A percentile compares a stretch with the other conserved stretches of the same genome.
phyloP scores from a whole-genome alignment of 2,329 filamentous ascomycete species.

The Botrytis elliptica region DNA sequence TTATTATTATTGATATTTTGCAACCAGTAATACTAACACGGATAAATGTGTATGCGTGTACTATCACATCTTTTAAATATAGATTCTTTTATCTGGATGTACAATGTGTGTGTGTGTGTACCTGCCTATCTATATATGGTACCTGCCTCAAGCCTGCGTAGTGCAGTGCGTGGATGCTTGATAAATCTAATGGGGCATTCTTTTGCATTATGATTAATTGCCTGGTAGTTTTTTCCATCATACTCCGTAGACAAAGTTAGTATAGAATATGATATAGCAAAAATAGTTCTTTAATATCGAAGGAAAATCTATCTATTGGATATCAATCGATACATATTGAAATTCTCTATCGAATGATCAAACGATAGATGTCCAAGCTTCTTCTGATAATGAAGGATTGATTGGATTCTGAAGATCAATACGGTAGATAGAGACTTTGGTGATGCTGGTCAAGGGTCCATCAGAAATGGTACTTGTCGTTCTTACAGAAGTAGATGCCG shows the following conservation, averaged over 20 bases:
- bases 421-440: neutral
- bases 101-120: neutral
- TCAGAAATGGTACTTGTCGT: constrained; percentile 1
- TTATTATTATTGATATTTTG: neutral
- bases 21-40: neutral
- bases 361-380: constrained; percentile 9
- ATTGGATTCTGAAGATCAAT: constrained; percentile 8
- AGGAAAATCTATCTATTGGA: neutral
- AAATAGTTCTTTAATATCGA: neutral
- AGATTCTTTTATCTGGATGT: neutral
- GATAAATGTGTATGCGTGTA: neutral
- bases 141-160: neutral
- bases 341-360: neutral
- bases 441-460: neutral
- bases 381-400: constrained; percentile 3
- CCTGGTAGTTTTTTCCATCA: neutral
- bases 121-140: neutral
- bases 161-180: neutral
- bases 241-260: neutral
- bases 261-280: neutral
- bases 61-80: constrained; percentile 4
- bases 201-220: neutral
- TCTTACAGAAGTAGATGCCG: constrained; percentile 9
- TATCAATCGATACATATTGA: neutral
- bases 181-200: neutral